Evolutionary conservation across 257 asterid genomes (phyloP).

Genomic region (Perilla frutescens): DNA sequence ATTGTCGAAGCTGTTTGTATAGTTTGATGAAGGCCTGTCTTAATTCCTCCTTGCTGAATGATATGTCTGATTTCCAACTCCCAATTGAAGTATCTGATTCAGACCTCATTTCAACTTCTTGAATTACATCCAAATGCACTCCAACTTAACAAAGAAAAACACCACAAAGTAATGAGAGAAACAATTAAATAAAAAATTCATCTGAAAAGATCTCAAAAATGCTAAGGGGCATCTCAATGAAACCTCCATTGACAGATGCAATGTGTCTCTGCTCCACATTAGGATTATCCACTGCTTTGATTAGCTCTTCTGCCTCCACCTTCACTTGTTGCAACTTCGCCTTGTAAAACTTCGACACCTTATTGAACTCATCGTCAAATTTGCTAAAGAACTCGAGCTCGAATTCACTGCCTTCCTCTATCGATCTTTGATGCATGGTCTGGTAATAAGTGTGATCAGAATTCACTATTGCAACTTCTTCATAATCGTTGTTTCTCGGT

Average conservation of each 20-base stretch:
- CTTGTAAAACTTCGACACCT: slow-evolving; percentile 62
- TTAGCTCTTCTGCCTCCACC: slow-evolving; percentile 58
- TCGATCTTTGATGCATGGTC: slow-evolving; percentile 58
- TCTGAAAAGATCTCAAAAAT: too few species aligned
- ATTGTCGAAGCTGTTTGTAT: slow-evolving; percentile 61
- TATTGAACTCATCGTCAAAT: slow-evolving; percentile 74
- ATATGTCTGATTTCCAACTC: too few species aligned
- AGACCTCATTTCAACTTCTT: slow-evolving; percentile 69
- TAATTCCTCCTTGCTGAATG: slow-evolving; percentile 55
- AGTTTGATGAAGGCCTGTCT: slow-evolving; percentile 63
- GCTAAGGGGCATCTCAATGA: too few species aligned
- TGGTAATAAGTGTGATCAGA: slow-evolving; percentile 47
- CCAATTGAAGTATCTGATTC: neutral
- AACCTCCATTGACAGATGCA: slow-evolving; percentile 40
- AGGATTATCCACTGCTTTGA: slow-evolving; percentile 56
- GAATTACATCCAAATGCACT: slow-evolving; percentile 49
- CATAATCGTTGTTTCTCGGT: slow-evolving; percentile 47
- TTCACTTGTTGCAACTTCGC: slow-evolving; percentile 52
- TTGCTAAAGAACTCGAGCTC: slow-evolving; percentile 62
- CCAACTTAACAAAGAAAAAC: slow-evolving; percentile 36
- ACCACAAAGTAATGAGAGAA: neutral
- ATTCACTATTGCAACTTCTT: slow-evolving; percentile 59
- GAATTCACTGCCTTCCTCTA: slow-evolving; percentile 60
- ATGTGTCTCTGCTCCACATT: slow-evolving; percentile 17
- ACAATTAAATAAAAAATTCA: too few species aligned